Evolutionary conservation across 177 flowering plant genomes (phyloP).

Genomic region (Vitis hybrid): DNA sequence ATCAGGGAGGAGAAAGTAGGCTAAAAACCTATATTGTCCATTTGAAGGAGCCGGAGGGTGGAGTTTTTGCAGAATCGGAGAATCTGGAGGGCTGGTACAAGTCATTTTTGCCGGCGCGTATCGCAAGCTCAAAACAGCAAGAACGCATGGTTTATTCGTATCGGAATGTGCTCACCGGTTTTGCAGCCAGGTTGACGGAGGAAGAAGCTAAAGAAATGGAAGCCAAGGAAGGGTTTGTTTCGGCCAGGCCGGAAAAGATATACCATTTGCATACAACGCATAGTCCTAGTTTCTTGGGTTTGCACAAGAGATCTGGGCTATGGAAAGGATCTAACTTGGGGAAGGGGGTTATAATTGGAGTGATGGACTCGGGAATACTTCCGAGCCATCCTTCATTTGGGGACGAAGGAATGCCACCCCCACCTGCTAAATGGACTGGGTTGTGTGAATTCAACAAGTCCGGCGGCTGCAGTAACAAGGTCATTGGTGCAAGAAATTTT

Average conservation of each 20-base stretch:
- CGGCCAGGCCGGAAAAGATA: slow-evolving; percentile 23
- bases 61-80: not conserved
- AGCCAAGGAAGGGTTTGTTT: slow-evolving; percentile 34
- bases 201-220: slow-evolving; percentile 38
- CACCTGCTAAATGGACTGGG: slow-evolving; percentile 49
- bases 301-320: slow-evolving; percentile 28
- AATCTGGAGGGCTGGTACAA: slow-evolving; percentile 28
- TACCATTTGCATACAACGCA: slow-evolving; percentile 43
- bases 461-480: slow-evolving; percentile 27
- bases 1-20: not conserved
- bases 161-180: slow-evolving; percentile 42
- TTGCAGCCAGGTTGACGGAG: slow-evolving; percentile 44
- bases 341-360: slow-evolving; percentile 46
- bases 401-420: slow-evolving; percentile 49
- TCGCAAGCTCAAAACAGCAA: slow-evolving; percentile 9
- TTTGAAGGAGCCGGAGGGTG: slow-evolving; percentile 27
- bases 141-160: slow-evolving; percentile 39
- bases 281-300: slow-evolving; percentile 49
- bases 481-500: slow-evolving; percentile 45
- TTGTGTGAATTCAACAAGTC: slow-evolving; percentile 23
- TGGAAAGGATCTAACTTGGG: slow-evolving; percentile 52
- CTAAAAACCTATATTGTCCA: slow-evolving; percentile 45
- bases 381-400: slow-evolving; percentile 53
- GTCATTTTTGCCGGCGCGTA: slow-evolving; percentile 38
- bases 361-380: slow-evolving; percentile 44